Evolutionary conservation across 306 rosid genomes (phyloP).

Genomic region (Vigna angularis): DNA sequence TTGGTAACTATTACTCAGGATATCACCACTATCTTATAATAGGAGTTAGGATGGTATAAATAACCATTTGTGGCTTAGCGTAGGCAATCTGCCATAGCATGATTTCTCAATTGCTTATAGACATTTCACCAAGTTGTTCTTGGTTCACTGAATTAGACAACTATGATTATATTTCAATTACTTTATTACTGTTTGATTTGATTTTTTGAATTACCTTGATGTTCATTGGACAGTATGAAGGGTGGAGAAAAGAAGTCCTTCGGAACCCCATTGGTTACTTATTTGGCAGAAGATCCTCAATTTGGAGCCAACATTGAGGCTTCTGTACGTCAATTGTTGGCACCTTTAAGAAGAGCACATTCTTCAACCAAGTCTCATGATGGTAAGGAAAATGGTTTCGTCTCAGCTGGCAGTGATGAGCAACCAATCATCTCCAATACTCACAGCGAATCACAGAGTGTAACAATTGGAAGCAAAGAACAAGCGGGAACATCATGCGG

Average conservation of each 20-base stretch:
- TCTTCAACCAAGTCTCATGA: conserved; percentile 64
- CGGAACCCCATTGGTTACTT: conserved; percentile 89
- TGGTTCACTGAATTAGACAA: conserved; percentile 30
- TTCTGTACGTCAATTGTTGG: conserved; percentile 66
- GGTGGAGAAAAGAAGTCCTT: conserved; percentile 74
- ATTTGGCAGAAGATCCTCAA: conserved; percentile 63
- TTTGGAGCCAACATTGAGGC: conserved; percentile 66
- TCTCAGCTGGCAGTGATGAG: conserved; percentile 57
- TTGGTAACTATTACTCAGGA: conserved; percentile 37
- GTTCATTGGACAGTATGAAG: conserved; percentile 61
- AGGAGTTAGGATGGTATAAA: conserved; percentile 26
- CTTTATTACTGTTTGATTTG: conserved; percentile 36
- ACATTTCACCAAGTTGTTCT: conserved; percentile 39
- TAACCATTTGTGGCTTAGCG: conserved; percentile 17
- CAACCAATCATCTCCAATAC: conserved; percentile 55
- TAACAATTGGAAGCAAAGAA: conserved; percentile 51
- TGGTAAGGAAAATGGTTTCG: conserved; percentile 78
- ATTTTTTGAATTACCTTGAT: conserved; percentile 49
- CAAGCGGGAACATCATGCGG: conserved; percentile 59
- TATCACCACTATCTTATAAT: background rate
- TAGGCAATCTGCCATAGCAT: conserved; percentile 2
- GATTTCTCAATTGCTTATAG: conserved; percentile 30
- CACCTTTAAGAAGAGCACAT: conserved; percentile 69
- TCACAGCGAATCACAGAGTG: conserved; percentile 44
- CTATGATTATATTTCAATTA: conserved; percentile 36